A percentile compares a stretch with the other conserved stretches of the same genome.
Conservation (phyloP, 2,329 filamentous ascomycete genomes). For the Drechslerella dactyloides region DNA sequence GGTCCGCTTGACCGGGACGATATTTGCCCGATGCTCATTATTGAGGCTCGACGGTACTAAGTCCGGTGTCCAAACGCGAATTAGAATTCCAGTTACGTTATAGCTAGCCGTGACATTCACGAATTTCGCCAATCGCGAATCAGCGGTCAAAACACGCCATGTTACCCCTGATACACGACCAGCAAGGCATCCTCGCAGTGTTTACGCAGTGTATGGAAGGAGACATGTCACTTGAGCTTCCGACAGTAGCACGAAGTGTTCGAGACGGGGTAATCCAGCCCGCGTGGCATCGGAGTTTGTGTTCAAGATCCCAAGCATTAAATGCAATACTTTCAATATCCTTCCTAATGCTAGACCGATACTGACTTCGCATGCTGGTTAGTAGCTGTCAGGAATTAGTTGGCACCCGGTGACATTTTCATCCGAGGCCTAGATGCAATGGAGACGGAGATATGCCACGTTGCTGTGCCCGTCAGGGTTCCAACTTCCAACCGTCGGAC, state of each 20-base stretch:
- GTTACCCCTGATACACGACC: not conserved
- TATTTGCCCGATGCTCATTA: not conserved
- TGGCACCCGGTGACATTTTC: no score
- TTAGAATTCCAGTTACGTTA: not conserved
- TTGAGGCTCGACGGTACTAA: not conserved
- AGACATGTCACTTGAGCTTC: not conserved
- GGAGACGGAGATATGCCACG: no score
- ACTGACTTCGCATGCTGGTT: no score
- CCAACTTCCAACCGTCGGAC: no score
- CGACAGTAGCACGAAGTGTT: not conserved
- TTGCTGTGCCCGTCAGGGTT: no score
- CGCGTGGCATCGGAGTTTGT: conserved; percentile 49
- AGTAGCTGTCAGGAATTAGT: no score
- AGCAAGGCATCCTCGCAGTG: no score
- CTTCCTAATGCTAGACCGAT: no score
- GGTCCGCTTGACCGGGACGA: not conserved
- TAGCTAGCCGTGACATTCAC: no score
- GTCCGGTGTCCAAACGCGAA: not conserved
- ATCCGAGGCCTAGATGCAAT: no score
- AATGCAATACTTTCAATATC: not conserved
- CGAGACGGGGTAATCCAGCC: conserved; percentile 27
- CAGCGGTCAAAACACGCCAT: conserved; percentile 2
- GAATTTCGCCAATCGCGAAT: conserved; percentile 25
- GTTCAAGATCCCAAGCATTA: conserved; percentile 31
- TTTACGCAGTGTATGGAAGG: not conserved